phyloP scores from a whole-genome alignment of 495 filamentous ascomycete species.

The Daldinia grandis region DNA sequence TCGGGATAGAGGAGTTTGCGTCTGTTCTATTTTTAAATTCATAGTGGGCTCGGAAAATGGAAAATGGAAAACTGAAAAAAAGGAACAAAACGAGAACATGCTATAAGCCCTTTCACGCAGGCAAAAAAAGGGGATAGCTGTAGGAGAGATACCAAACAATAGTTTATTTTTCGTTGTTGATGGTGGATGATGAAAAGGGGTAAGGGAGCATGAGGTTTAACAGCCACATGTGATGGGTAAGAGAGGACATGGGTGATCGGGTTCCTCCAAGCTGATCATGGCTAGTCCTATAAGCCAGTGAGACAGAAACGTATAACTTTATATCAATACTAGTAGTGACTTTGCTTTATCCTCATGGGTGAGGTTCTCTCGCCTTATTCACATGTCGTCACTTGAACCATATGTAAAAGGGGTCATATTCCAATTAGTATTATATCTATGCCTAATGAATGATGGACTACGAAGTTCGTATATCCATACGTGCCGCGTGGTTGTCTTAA shows the following conservation, averaged over 20 bases:
- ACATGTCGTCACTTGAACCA: not conserved
- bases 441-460: not conserved
- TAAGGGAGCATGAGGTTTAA: not conserved
- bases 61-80: conserved; percentile 8
- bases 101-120: not conserved
- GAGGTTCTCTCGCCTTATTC: not conserved
- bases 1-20: conserved; percentile 17
- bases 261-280: not conserved
- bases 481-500: not conserved
- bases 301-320: not conserved
- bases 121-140: conserved; percentile 5
- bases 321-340: not conserved
- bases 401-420: not conserved
- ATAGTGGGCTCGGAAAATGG: not conserved
- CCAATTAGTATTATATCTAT: not conserved
- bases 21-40: not conserved
- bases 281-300: not conserved
- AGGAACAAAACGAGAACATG: not conserved
- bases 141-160: conserved; percentile 18
- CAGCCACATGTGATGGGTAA: not conserved
- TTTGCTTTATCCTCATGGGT: not conserved
- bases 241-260: not conserved
- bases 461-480: not conserved
- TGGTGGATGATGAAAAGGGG: not conserved
- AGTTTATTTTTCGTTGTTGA: not conserved